Evolutionary conservation across 192 early-diverging fungal genomes (phyloP).

Genomic region (Coemansia sp.): DNA sequence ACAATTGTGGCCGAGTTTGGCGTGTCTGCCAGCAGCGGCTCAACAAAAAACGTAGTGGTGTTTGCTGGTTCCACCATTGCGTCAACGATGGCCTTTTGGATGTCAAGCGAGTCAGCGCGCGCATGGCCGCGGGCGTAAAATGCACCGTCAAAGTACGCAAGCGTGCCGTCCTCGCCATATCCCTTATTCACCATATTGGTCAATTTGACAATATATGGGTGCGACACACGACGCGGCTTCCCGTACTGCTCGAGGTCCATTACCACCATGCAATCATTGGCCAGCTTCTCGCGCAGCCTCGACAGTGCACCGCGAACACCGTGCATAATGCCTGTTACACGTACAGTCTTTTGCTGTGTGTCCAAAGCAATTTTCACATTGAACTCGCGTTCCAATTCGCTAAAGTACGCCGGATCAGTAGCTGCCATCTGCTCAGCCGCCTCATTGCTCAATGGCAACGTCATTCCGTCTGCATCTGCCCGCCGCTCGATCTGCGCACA

Average conservation of each 20-base stretch:
- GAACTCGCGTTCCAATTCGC: conserved; percentile 25
- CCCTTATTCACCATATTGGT: background rate
- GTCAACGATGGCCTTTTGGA: conserved; percentile 31
- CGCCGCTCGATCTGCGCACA: conserved; percentile 9
- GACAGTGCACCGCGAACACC: conserved; percentile 31
- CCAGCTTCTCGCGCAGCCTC: conserved; percentile 35
- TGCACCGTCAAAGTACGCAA: conserved; percentile 19
- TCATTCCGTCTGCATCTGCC: conserved; percentile 16
- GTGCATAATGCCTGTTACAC: conserved; percentile 22
- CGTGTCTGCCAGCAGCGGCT: background rate
- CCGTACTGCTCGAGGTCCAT: conserved; percentile 23
- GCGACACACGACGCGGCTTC: conserved; percentile 16
- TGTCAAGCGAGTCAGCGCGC: conserved; percentile 23
- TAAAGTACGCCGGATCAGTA: conserved; percentile 1
- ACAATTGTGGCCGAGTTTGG: conserved; percentile 7
- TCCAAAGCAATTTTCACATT: conserved; percentile 18
- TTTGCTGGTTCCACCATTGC: conserved; percentile 26
- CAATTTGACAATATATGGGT: background rate
- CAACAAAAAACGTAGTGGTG: conserved; percentile 25
- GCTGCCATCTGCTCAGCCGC: conserved; percentile 10
- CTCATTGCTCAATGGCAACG: conserved; percentile 24
- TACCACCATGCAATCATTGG: conserved; percentile 24
- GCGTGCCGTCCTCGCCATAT: conserved; percentile 8
- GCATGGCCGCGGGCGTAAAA: conserved; percentile 30
- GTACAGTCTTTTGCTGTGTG: background rate